phyloP scores from a whole-genome alignment of 202 grass and related monocot species.

The Schoenoplectus tabernaemontani region DNA sequence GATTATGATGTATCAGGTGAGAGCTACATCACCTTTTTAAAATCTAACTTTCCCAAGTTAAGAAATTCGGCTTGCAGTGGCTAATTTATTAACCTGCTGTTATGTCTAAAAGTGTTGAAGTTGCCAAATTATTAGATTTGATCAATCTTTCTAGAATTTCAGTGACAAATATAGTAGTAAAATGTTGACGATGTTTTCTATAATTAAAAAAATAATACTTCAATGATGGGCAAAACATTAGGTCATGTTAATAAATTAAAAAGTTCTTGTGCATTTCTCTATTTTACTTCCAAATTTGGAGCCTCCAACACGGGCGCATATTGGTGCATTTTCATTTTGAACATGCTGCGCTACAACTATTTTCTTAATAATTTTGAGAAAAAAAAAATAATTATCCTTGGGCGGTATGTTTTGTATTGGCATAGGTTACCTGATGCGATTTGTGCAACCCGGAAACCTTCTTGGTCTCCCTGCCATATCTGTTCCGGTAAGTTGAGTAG shows the following conservation, averaged over 20 bases:
- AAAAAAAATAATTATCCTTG: not conserved
- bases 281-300: not conserved
- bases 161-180: not conserved
- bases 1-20: constrained; percentile 76
- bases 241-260: not conserved
- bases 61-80: not conserved
- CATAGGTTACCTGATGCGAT: constrained; percentile 74
- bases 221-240: not conserved
- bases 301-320: not conserved
- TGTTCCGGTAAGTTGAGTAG: constrained; percentile 68
- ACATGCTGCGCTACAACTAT: not conserved
- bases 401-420: constrained; percentile 5
- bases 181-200: not conserved
- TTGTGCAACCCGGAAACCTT: constrained; percentile 74
- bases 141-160: not conserved
- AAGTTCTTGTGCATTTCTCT: not conserved
- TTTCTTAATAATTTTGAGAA: not conserved
- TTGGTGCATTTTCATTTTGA: not conserved
- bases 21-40: not conserved
- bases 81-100: not conserved
- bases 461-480: constrained; percentile 86
- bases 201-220: not conserved
- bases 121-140: not conserved
- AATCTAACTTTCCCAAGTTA: not conserved
- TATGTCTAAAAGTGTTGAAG: not conserved